Percentiles rank a stretch among this genome's conserved stretches.
phyloP scores from a whole-genome alignment of 164 flowering plant genomes.

The Aristolochia californica region DNA sequence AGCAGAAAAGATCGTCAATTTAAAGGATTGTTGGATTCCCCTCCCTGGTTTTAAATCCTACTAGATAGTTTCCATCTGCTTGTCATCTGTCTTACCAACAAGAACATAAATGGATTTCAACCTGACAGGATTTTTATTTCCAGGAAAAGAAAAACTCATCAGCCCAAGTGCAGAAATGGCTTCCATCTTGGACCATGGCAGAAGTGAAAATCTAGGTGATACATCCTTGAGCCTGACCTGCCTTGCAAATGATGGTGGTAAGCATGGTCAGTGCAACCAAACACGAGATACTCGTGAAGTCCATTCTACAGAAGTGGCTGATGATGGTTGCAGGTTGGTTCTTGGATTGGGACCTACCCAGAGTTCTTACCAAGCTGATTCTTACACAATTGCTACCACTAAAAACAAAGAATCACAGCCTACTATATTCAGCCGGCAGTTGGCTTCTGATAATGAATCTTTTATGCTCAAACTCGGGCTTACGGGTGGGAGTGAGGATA shows the following conservation, averaged over 20 bases:
- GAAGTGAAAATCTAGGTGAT: conserved; percentile 35
- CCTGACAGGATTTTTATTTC: conserved; percentile 17
- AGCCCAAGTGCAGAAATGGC: background rate
- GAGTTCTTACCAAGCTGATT: conserved; percentile 19
- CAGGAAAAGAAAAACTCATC: conserved; percentile 17
- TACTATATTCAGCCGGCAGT: conserved; percentile 15
- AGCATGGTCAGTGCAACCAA: conserved; percentile 13
- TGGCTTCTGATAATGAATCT: conserved; percentile 34
- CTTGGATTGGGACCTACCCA: conserved; percentile 86
- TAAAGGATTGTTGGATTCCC: background rate
- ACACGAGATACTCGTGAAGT: conserved; percentile 9
- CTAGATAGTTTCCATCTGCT: background rate
- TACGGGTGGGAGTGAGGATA: conserved; percentile 30
- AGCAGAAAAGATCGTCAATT: conserved; percentile 2
- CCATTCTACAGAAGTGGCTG: conserved; percentile 20
- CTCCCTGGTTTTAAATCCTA: background rate
- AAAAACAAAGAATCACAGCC: conserved; percentile 20
- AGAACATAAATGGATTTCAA: conserved; percentile 46
- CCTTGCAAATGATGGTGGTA: conserved; percentile 35
- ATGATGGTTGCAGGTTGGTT: conserved; percentile 72
- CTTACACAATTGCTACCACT: conserved; percentile 11
- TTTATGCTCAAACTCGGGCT: conserved; percentile 56
- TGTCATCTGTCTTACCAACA: conserved; percentile 1
- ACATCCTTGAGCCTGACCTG: conserved; percentile 53
- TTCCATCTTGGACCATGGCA: conserved; percentile 1